phyloP scores from a whole-genome alignment of 2,329 filamentous ascomycete genomes.

The Aspergillus ustus region DNA sequence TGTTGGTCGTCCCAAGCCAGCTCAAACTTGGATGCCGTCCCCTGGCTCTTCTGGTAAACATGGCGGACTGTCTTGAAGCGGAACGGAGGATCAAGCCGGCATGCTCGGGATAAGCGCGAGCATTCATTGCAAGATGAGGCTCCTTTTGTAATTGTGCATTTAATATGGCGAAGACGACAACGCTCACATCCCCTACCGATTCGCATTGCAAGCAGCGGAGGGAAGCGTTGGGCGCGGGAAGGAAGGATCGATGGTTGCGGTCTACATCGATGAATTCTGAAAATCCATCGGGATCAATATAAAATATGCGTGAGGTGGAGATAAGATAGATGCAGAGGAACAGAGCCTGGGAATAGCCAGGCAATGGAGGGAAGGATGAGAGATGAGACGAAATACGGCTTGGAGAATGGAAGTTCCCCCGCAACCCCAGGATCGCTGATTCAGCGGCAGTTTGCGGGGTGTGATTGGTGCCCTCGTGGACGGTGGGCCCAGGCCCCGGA shows the following conservation, averaged over 20 bases:
- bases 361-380: neutral
- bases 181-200: constrained; percentile 40
- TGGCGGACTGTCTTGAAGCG: constrained; percentile 40
- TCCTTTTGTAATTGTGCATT: constrained; percentile 34
- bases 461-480: constrained; percentile 16
- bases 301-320: neutral
- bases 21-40: constrained; percentile 32
- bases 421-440: constrained; percentile 10
- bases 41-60: constrained; percentile 38
- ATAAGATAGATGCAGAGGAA: neutral
- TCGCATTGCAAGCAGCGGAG: constrained; percentile 32
- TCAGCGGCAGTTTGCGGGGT: neutral
- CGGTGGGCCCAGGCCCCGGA: neutral
- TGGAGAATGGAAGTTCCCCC: constrained; percentile 2
- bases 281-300: neutral
- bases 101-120: constrained; percentile 32
- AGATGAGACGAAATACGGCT: neutral
- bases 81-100: constrained; percentile 40
- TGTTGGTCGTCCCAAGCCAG: constrained; percentile 37
- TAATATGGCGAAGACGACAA: constrained; percentile 43
- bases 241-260: constrained; percentile 3
- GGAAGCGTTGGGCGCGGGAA: constrained; percentile 20
- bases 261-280: constrained; percentile 15
- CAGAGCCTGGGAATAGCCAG: neutral
- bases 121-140: constrained; percentile 37